Evolutionary conservation across 331 rosid genomes (phyloP).

Genomic region (Acacia pycnantha): DNA sequence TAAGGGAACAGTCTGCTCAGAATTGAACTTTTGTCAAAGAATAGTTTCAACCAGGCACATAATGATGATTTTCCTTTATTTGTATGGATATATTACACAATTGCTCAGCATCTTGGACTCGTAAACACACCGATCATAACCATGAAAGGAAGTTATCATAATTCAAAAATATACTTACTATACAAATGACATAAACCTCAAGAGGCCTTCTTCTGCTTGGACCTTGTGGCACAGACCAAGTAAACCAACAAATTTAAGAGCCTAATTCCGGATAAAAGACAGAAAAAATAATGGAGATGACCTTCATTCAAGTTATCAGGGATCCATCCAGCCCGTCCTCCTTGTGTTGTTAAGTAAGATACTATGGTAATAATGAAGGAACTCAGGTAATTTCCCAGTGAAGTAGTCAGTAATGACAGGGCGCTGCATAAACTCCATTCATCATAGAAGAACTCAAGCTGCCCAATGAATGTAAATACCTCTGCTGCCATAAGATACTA

Average conservation of each 20-base stretch:
- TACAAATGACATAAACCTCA: constrained; percentile 13
- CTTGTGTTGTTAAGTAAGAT: constrained; percentile 65
- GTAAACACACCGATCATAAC: constrained; percentile 18
- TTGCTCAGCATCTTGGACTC: constrained; percentile 1
- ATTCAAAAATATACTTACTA: neutral
- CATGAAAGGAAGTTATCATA: neutral
- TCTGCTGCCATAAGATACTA: constrained; percentile 79
- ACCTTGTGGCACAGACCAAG: constrained; percentile 47
- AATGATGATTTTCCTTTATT: neutral
- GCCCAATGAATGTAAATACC: constrained; percentile 74
- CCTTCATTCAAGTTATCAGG: constrained; percentile 77
- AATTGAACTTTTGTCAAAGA: too few relatives aligned
- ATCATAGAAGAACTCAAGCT: constrained; percentile 94
- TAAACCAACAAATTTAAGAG: too few relatives aligned
- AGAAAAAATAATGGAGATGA: constrained; percentile 80
- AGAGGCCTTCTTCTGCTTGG: constrained; percentile 59
- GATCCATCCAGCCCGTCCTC: constrained; percentile 78
- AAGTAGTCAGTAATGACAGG: constrained; percentile 66
- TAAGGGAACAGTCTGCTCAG: too few relatives aligned
- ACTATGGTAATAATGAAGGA: constrained; percentile 76
- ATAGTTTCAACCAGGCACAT: too few relatives aligned
- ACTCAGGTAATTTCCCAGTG: constrained; percentile 78
- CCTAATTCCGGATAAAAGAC: too few relatives aligned
- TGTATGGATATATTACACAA: neutral
- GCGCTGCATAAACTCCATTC: constrained; percentile 96